These are phyloP conservation scores for Lonicera japonica DNA, from an alignment of 129 eudicot genomes.

Conservation along the genomic window DNA sequence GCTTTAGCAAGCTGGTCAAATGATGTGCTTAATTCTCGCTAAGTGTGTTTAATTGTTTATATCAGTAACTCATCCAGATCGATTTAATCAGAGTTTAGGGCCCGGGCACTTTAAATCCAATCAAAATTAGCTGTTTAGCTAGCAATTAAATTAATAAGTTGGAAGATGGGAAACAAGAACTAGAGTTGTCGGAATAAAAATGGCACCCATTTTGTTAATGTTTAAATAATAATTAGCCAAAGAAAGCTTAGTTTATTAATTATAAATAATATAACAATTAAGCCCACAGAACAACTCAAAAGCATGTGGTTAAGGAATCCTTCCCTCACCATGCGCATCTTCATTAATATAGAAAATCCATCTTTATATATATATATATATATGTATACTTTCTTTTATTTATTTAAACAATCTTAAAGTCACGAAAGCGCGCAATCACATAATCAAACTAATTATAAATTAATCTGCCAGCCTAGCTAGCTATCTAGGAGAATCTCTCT, in stretches of 20 bases:
- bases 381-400: too few species aligned
- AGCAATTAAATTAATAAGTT: constrained; percentile 17
- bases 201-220: constrained; percentile 22
- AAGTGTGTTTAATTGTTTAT: neutral
- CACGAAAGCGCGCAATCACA: too few species aligned
- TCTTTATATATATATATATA: neutral
- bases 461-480: too few species aligned
- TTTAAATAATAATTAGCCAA: constrained; percentile 6
- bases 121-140: constrained; percentile 22
- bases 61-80: constrained; percentile 9
- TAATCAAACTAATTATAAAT: too few species aligned
- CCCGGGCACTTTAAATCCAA: constrained; percentile 7
- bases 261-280: too few species aligned
- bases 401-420: too few species aligned
- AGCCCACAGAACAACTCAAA: constrained; percentile 8
- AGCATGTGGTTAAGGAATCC: constrained; percentile 15
- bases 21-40: too few species aligned
- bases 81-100: too few species aligned
- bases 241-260: neutral
- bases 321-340: constrained; percentile 13
- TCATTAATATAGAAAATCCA: too few species aligned
- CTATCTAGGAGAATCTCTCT: too few species aligned
- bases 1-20: too few species aligned
- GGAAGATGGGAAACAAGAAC: constrained; percentile 35
- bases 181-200: constrained; percentile 35